A percentile compares a stretch with the other conserved stretches of the same genome.
Conservation (phyloP, 306 rosid genomes). For the Boehmeria nivea region DNA sequence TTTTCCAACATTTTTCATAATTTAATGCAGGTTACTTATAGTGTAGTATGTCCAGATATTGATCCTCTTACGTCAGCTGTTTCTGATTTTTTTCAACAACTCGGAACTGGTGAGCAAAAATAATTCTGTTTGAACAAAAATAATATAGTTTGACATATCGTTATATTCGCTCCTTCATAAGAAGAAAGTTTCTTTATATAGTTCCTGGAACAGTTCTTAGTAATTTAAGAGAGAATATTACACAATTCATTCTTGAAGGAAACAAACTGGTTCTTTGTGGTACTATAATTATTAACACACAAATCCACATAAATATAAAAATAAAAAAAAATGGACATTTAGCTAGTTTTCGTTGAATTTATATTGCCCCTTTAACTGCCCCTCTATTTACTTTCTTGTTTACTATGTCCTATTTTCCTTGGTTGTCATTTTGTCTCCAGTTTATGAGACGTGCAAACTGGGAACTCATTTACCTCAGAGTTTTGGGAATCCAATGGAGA, state of each 20-base stretch:
- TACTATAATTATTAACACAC: too few species aligned
- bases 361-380: slow-evolving; percentile 1
- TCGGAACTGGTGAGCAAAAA: slow-evolving; percentile 73
- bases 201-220: too few species aligned
- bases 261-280: too few species aligned
- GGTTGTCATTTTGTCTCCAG: slow-evolving; percentile 37
- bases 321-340: too few species aligned
- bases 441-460: slow-evolving; percentile 93
- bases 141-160: neutral
- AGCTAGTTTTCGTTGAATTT: neutral
- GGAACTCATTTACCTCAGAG: slow-evolving; percentile 89
- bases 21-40: slow-evolving; percentile 72
- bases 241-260: neutral
- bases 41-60: slow-evolving; percentile 87
- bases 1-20: slow-evolving; percentile 14
- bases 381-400: neutral
- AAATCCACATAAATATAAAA: too few species aligned
- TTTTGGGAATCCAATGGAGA: slow-evolving; percentile 86
- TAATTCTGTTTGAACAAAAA: neutral
- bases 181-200: neutral
- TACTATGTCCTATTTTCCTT: neutral
- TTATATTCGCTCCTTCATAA: neutral
- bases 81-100: slow-evolving; percentile 94
- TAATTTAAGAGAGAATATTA: neutral
- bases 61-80: slow-evolving; percentile 94